These are phyloP conservation scores for Candida qinlingensis DNA, from an alignment of 805 yeast species.

Conservation along the genomic window DNA sequence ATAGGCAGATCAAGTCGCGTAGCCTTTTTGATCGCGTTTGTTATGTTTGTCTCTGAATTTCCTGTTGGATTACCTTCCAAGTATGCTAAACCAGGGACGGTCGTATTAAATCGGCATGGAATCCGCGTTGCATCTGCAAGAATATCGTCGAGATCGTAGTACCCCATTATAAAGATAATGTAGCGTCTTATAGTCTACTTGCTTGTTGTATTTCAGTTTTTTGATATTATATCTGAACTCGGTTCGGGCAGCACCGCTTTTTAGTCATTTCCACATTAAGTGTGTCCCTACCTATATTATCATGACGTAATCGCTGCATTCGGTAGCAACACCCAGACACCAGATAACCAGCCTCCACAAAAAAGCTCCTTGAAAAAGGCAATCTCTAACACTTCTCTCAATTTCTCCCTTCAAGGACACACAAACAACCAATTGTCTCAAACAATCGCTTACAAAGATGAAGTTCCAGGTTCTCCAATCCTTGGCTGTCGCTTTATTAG, in stretches of 20 bases:
- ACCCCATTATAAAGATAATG: conserved; percentile 28
- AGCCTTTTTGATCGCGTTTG: conserved; percentile 4
- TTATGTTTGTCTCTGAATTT: neutral
- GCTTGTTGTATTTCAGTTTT: too few species aligned
- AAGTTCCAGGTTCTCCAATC: conserved; percentile 20
- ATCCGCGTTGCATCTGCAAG: conserved; percentile 61
- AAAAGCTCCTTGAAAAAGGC: neutral
- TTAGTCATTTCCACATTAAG: too few species aligned
- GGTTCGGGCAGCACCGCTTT: too few species aligned
- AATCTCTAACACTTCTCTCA: neutral
- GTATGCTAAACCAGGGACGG: conserved; percentile 85
- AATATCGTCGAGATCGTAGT: conserved; percentile 75
- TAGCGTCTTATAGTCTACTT: too few species aligned
- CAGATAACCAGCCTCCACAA: neutral
- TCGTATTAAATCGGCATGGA: conserved; percentile 73
- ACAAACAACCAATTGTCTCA: neutral
- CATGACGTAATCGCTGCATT: neutral
- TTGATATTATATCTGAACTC: too few species aligned
- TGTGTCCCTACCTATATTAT: too few species aligned
- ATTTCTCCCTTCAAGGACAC: neutral
- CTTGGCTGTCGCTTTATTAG: conserved; percentile 22
- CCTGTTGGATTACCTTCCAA: conserved; percentile 66
- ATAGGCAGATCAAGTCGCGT: conserved; percentile 62
- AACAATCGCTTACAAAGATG: conserved; percentile 11
- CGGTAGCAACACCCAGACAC: neutral